Evolutionary conservation across 1,139 yeast genomes (phyloP).

Genomic region (Hansenula anomala): DNA sequence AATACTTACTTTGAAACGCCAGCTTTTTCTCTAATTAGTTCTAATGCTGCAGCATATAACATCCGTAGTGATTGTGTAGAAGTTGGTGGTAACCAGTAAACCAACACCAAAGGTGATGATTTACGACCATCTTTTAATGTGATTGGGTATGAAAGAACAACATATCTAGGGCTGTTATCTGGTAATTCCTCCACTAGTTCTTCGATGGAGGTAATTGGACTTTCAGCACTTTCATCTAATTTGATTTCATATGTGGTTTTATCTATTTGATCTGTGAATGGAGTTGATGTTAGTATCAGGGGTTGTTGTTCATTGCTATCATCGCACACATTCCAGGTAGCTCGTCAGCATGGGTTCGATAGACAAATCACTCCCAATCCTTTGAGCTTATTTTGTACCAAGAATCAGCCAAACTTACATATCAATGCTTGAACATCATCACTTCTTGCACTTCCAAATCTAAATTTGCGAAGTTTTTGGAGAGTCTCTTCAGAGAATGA

Average conservation of each 20-base stretch:
- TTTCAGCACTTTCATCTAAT: constrained; percentile 39
- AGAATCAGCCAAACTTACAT: constrained; percentile 35
- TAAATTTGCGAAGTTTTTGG: constrained; percentile 59
- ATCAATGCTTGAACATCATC: constrained; percentile 60
- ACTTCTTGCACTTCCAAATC: constrained; percentile 67
- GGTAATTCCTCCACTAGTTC: constrained; percentile 74
- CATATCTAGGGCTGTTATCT: constrained; percentile 73
- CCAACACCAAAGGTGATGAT: constrained; percentile 66
- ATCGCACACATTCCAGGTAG: too few relatives aligned
- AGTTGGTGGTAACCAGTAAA: constrained; percentile 86
- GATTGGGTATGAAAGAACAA: constrained; percentile 75
- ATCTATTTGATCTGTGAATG: constrained; percentile 43
- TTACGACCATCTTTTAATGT: constrained; percentile 66
- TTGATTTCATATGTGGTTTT: constrained; percentile 51
- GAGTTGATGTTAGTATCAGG: too few relatives aligned
- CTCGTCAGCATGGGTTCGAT: too few relatives aligned
- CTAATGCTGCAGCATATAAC: constrained; percentile 90
- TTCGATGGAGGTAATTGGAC: constrained; percentile 42
- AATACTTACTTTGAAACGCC: constrained; percentile 60
- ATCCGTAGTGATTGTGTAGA: constrained; percentile 73
- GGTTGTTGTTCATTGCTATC: too few relatives aligned
- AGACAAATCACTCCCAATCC: too few relatives aligned
- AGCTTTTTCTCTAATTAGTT: constrained; percentile 69
- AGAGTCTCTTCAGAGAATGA: constrained; percentile 63
- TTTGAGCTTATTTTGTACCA: too few relatives aligned